Percentiles rank a stretch among this genome's conserved stretches.
Conservation (phyloP, 495 filamentous ascomycete genomes). For the Daldinia decipiens region DNA sequence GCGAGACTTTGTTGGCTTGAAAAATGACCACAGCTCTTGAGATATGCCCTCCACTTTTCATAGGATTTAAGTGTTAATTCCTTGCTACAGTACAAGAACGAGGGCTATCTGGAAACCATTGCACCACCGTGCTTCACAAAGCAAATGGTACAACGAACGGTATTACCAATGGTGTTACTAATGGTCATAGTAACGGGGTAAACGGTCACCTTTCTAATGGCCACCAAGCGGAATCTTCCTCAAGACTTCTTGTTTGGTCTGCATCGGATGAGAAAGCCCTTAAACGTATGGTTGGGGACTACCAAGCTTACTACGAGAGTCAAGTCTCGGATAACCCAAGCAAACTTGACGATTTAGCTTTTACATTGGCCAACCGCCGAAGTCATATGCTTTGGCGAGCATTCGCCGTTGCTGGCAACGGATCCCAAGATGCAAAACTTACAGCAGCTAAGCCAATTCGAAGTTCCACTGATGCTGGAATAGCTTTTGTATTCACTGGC, state of each 20-base stretch:
- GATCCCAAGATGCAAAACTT: constrained; percentile 19
- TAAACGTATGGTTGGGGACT: constrained; percentile 31
- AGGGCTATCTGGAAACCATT: constrained; percentile 40
- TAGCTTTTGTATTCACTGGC: constrained; percentile 55
- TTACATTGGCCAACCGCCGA: constrained; percentile 44
- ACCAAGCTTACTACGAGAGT: constrained; percentile 26
- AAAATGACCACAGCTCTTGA: no score
- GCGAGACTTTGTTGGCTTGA: no score
- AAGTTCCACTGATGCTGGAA: constrained; percentile 21
- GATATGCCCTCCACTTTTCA: no score
- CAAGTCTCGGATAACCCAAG: neutral
- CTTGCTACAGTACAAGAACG: constrained; percentile 24
- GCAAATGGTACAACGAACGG: neutral
- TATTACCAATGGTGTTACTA: constrained; percentile 19
- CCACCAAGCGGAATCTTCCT: neutral
- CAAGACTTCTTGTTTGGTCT: constrained; percentile 45
- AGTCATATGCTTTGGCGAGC: constrained; percentile 46
- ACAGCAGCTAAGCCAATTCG: constrained; percentile 24
- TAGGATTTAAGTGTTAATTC: neutral
- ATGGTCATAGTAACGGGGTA: constrained; percentile 23
- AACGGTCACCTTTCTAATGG: constrained; percentile 3
- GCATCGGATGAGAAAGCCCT: constrained; percentile 46
- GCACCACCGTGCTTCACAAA: constrained; percentile 18
- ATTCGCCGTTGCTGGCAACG: constrained; percentile 40
- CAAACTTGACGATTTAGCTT: constrained; percentile 41